Evolutionary conservation across 495 filamentous ascomycete species (phyloP).

Genomic region (Xylaria castorea): DNA sequence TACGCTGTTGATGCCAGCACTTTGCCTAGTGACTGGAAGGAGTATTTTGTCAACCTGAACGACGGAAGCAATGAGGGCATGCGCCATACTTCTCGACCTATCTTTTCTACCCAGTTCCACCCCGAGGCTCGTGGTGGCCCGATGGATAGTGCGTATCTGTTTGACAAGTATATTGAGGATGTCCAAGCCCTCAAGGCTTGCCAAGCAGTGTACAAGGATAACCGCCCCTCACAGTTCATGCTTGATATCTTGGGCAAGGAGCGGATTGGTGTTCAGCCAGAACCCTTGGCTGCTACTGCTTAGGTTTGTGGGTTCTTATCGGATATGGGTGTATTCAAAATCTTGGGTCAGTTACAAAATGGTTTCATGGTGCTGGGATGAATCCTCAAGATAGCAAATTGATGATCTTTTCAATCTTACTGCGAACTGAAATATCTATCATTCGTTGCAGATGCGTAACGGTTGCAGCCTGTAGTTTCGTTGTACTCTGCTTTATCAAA

Average conservation of each 20-base stretch:
- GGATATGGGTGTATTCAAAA: constrained; percentile 23
- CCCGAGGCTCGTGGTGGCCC: constrained; percentile 97
- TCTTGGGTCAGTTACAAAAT: not conserved
- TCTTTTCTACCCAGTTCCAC: constrained; percentile 98
- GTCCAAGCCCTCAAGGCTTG: constrained; percentile 86
- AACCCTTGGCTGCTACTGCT: constrained; percentile 53
- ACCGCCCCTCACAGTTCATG: constrained; percentile 81
- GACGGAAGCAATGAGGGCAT: constrained; percentile 95
- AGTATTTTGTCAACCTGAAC: constrained; percentile 97
- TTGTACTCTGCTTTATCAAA: not conserved
- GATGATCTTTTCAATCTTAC: not conserved
- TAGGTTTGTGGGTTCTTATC: constrained; percentile 27
- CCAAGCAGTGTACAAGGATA: constrained; percentile 75
- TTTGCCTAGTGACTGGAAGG: constrained; percentile 85
- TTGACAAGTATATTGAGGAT: constrained; percentile 92
- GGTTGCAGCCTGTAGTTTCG: not conserved
- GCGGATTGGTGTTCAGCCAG: constrained; percentile 85
- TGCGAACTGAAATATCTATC: not conserved
- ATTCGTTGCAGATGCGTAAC: not conserved
- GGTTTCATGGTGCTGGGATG: not conserved
- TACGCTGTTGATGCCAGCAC: constrained; percentile 93
- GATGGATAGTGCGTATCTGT: constrained; percentile 90
- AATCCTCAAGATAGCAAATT: not conserved
- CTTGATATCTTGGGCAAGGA: constrained; percentile 92
- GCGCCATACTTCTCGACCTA: constrained; percentile 94